Conservation (phyloP, 164 flowering plant genomes). For the Aristolochia californica region DNA sequence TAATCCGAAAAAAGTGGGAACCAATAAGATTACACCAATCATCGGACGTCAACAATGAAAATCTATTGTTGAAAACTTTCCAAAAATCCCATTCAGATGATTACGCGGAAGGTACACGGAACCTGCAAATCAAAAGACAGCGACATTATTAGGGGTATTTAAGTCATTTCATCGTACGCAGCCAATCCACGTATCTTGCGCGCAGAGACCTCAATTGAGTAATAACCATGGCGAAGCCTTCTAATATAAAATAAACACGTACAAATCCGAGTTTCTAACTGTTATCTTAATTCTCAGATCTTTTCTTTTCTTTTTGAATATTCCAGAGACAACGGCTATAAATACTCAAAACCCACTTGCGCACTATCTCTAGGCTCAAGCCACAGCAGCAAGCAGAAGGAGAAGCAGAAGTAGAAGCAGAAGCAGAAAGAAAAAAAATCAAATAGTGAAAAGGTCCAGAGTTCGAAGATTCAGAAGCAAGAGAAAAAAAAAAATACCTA, state of each 20-base stretch:
- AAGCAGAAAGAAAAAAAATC: neutral
- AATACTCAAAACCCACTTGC: slow-evolving; percentile 18
- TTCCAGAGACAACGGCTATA: slow-evolving; percentile 56
- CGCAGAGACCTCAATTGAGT: slow-evolving; percentile 1
- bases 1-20: too few relatives aligned
- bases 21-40: too few relatives aligned
- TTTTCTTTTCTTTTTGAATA: slow-evolving; percentile 9
- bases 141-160: too few relatives aligned
- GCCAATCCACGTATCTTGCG: neutral
- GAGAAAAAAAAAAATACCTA: slow-evolving; percentile 18
- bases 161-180: neutral
- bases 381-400: slow-evolving; percentile 8
- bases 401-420: neutral
- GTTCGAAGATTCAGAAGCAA: slow-evolving; percentile 23
- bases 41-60: too few relatives aligned
- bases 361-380: slow-evolving; percentile 5
- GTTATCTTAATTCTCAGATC: slow-evolving; percentile 2
- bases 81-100: too few relatives aligned
- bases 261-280: neutral
- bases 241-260: slow-evolving; percentile 2
- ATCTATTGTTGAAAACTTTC: too few relatives aligned
- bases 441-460: slow-evolving; percentile 12
- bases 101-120: too few relatives aligned
- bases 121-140: too few relatives aligned
- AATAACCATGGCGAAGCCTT: neutral